Conservation (phyloP, 2,329 filamentous ascomycete genomes). For the Dactylellina leptospora region DNA sequence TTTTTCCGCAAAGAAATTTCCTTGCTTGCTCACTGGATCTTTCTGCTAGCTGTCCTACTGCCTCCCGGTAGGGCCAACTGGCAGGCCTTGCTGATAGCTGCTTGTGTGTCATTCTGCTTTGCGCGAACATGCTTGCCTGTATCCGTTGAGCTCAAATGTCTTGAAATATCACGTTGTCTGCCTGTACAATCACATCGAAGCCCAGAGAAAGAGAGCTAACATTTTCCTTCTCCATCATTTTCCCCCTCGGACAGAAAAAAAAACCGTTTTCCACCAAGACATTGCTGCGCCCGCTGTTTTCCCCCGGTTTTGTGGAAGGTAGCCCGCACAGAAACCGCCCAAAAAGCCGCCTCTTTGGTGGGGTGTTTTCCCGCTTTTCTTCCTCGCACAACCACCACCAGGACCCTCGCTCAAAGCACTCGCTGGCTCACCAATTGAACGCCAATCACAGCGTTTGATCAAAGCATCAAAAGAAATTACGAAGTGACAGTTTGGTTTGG, state of each 20-base stretch:
- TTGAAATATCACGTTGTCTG: constrained; percentile 49
- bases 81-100: constrained; percentile 39
- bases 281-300: not conserved
- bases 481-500: constrained; percentile 20
- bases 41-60: too few species aligned
- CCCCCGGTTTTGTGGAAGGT: constrained; percentile 1
- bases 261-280: not conserved
- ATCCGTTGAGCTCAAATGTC: constrained; percentile 13
- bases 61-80: constrained; percentile 30
- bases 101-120: constrained; percentile 45
- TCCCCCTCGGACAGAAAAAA: constrained; percentile 6
- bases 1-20: too few species aligned
- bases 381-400: not conserved
- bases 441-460: constrained; percentile 1
- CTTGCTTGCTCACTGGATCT: constrained; percentile 10
- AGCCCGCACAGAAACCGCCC: constrained; percentile 21
- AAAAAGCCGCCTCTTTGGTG: constrained; percentile 38
- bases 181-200: constrained; percentile 45
- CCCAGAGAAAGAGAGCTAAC: constrained; percentile 28
- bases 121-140: constrained; percentile 23
- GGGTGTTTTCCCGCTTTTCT: constrained; percentile 7
- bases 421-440: constrained; percentile 17
- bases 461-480: constrained; percentile 22
- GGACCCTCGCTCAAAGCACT: constrained; percentile 4
- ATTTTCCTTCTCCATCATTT: constrained; percentile 11